These are phyloP conservation scores for Cadophora luteo-olivacea DNA, from an alignment of 2,329 filamentous ascomycete genomes.

Conservation along the genomic window DNA sequence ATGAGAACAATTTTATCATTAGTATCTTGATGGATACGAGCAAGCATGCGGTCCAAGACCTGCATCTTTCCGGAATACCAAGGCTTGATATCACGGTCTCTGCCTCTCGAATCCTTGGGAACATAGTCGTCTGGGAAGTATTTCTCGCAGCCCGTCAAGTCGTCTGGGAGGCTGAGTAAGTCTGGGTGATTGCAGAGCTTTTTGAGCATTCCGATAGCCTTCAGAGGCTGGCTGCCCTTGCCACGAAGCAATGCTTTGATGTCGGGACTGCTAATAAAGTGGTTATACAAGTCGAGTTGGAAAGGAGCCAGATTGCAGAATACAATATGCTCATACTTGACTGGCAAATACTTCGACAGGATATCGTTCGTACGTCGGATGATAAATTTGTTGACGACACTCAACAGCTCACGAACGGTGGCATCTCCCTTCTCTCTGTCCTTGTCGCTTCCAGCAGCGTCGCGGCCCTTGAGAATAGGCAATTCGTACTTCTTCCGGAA, in stretches of 20 bases:
- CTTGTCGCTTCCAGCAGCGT: constrained; percentile 84
- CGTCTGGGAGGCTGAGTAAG: constrained; percentile 79
- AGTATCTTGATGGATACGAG: constrained; percentile 91
- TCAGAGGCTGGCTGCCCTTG: constrained; percentile 94
- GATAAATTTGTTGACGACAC: constrained; percentile 95
- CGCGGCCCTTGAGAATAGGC: constrained; percentile 88
- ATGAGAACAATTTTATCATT: constrained; percentile 99
- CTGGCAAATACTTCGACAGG: constrained; percentile 92
- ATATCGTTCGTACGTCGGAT: constrained; percentile 98
- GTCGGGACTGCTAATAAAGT: constrained; percentile 94
- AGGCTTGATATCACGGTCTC: constrained; percentile 89
- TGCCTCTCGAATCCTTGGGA: constrained; percentile 83
- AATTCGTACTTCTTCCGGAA: constrained; percentile 95
- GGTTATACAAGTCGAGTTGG: constrained; percentile 92
- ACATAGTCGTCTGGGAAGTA: constrained; percentile 87
- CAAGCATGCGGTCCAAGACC: constrained; percentile 97
- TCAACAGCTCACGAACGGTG: constrained; percentile 79
- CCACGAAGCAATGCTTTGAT: constrained; percentile 91
- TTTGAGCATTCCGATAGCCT: constrained; percentile 95
- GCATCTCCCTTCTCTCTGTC: constrained; percentile 86
- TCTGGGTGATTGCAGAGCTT: constrained; percentile 99
- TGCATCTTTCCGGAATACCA: constrained; percentile 99
- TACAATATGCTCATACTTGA: constrained; percentile 99
- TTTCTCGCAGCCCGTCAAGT: constrained; percentile 85
- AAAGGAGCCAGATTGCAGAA: constrained; percentile 96